Evolutionary conservation across 2,329 filamentous ascomycete species (phyloP).

Genomic region (Colletotrichum caudatum): DNA sequence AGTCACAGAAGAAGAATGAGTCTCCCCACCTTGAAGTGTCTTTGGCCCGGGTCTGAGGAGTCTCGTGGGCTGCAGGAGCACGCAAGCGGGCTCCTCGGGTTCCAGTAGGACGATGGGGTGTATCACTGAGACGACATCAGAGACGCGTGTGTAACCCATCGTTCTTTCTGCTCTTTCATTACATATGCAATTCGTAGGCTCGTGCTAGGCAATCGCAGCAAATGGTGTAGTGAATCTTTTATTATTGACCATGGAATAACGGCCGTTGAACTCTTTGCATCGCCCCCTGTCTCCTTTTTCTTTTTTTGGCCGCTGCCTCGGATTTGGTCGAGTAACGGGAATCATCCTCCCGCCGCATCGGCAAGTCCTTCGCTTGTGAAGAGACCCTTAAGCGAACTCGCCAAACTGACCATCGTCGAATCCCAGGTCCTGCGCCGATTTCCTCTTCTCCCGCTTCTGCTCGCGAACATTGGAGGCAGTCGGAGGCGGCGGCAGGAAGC

Average conservation of each 20-base stretch:
- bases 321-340: background rate
- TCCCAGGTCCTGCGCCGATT: constrained; percentile 74
- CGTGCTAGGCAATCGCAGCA: constrained; percentile 7
- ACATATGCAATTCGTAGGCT: constrained; percentile 5
- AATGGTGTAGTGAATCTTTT: constrained; percentile 21
- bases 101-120: background rate
- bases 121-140: background rate
- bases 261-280: constrained; percentile 8
- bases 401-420: constrained; percentile 92
- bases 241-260: constrained; percentile 19
- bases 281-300: constrained; percentile 23
- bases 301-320: background rate
- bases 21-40: constrained; percentile 47
- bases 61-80: background rate
- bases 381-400: constrained; percentile 73
- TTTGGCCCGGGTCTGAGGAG: constrained; percentile 45
- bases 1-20: constrained; percentile 48
- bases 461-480: constrained; percentile 71
- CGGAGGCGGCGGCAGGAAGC: constrained; percentile 72
- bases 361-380: background rate
- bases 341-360: background rate
- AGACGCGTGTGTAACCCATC: too few relatives aligned
- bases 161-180: background rate
- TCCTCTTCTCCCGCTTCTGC: constrained; percentile 67
- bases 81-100: background rate